Evolutionary conservation across 1,139 yeast species (phyloP).

Genomic region (Pichia sp.): DNA sequence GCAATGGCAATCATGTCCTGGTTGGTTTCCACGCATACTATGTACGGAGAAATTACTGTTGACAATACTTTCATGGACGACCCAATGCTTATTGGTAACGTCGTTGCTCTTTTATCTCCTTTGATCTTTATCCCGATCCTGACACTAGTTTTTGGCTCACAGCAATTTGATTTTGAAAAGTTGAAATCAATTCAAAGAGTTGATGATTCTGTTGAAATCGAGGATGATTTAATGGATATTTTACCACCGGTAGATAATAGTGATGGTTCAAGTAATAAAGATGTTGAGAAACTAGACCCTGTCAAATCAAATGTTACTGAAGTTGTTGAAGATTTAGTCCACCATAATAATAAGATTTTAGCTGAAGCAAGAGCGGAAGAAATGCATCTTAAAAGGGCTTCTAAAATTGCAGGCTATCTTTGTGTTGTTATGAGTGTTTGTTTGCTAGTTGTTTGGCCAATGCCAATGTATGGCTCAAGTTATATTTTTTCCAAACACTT

Average conservation of each 20-base stretch:
- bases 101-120: slow-evolving; percentile 29
- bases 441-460: slow-evolving; percentile 69
- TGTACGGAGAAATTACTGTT: slow-evolving; percentile 27
- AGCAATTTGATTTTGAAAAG: slow-evolving; percentile 62
- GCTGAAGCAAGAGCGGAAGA: slow-evolving; percentile 32
- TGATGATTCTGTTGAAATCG: slow-evolving; percentile 55
- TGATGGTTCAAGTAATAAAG: slow-evolving; percentile 13
- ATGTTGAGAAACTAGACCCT: slow-evolving; percentile 19
- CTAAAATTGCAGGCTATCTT: slow-evolving; percentile 38
- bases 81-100: slow-evolving; percentile 34
- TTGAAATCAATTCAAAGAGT: slow-evolving; percentile 50
- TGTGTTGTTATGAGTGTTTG: slow-evolving; percentile 43
- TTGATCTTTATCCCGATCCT: slow-evolving; percentile 36
- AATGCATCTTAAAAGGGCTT: slow-evolving; percentile 42
- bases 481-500: slow-evolving; percentile 64
- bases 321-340: slow-evolving; percentile 27
- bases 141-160: slow-evolving; percentile 57
- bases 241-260: slow-evolving; percentile 3
- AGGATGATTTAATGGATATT: slow-evolving; percentile 31
- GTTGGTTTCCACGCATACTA: slow-evolving; percentile 29
- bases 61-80: slow-evolving; percentile 28
- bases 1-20: slow-evolving; percentile 30
- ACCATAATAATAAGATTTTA: slow-evolving; percentile 20
- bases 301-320: slow-evolving; percentile 18
- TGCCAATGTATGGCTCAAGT: slow-evolving; percentile 77